Percentiles rank a stretch among this genome's conserved stretches.
Conservation (phyloP, 192 early-diverging fungal genomes). For the Coemansia brasiliensis region DNA sequence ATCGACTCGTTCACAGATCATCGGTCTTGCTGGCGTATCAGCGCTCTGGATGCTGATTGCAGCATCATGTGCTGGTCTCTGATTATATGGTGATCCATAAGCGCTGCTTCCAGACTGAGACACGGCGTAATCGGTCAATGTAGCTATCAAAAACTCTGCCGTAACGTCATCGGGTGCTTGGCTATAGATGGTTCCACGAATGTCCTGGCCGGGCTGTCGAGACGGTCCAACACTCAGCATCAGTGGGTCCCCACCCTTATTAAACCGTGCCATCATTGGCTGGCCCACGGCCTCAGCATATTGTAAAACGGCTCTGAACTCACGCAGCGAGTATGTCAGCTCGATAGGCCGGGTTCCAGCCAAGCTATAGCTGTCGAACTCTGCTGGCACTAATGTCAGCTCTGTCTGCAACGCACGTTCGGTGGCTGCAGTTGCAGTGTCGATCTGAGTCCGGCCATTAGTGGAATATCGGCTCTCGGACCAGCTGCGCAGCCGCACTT, state of each 20-base stretch:
- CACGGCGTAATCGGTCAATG: slow-evolving; percentile 26
- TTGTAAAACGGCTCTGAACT: slow-evolving; percentile 47
- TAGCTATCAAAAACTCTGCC: slow-evolving; percentile 52
- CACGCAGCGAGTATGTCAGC: slow-evolving; percentile 51
- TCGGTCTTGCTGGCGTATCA: not conserved
- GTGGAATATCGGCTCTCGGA: slow-evolving; percentile 24
- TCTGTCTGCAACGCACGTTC: slow-evolving; percentile 45
- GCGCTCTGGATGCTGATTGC: not conserved
- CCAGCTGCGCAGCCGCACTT: slow-evolving; percentile 46
- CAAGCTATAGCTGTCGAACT: slow-evolving; percentile 50
- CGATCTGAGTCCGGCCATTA: slow-evolving; percentile 17
- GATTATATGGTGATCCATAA: not conserved
- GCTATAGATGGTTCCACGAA: slow-evolving; percentile 5
- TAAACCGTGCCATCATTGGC: slow-evolving; percentile 46
- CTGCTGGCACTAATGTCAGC: slow-evolving; percentile 35
- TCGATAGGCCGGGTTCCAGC: slow-evolving; percentile 25
- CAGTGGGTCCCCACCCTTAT: slow-evolving; percentile 39
- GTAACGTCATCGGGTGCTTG: slow-evolving; percentile 14
- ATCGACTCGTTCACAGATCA: slow-evolving; percentile 2
- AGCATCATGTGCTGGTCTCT: not conserved
- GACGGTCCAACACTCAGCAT: slow-evolving; percentile 30
- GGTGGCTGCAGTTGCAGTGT: slow-evolving; percentile 21
- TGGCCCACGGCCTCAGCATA: slow-evolving; percentile 49
- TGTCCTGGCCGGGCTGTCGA: not conserved
- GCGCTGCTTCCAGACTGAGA: slow-evolving; percentile 5